Evolutionary conservation across 169 alveolate genomes (phyloP), one percentile per base, ranked within the genome.

Genomic region (Cryptosporidium xiaoi): DNA sequence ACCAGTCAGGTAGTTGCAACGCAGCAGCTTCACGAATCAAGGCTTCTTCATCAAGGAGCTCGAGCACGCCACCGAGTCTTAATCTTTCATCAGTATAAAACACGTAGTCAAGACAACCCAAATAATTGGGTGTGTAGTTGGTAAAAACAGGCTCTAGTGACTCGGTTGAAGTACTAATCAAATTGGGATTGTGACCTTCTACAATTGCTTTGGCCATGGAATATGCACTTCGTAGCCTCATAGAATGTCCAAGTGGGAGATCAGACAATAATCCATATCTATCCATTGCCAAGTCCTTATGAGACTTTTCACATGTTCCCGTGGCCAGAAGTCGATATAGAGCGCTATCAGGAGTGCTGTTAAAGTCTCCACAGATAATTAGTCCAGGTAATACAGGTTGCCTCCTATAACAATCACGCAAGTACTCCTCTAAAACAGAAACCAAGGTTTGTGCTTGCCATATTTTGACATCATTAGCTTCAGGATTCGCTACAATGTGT

Each of bases 391-490:
- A 40, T 2, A 83, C 85, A 62, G 91, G 92, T 64, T 83, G 85
- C 53, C 90, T 87, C 40, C 89, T 68, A 20, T 71, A 83, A 65
- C 91, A 90, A 64, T 90, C 84, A 66, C 82, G 84, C 10, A 92
- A 77, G 62, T 89, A 84, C 82, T 92, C 94, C 29, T 77, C 87
- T 24, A 92, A 67, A 1, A 83, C 92, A 66, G 92, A 83, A 12
- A 91, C 92, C 27, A 91, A 91, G 13, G 92, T 91, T 62, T 93
- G 94, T 13, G 95, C 89, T 62, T 93, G 95, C 94, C 95, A 91
- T 40, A 93, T 90, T 65, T 93, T 93, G 20, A 87, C 94, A 84
- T 91, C 92, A 65, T 90, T 90, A 24, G 94, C 90, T 82, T 90
- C 93, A 1, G 95, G 94, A 29, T 91, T 93, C 6, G 94, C 94